Conservation (phyloP, 805 yeast genomes). For the Lachancea meyersii region DNA sequence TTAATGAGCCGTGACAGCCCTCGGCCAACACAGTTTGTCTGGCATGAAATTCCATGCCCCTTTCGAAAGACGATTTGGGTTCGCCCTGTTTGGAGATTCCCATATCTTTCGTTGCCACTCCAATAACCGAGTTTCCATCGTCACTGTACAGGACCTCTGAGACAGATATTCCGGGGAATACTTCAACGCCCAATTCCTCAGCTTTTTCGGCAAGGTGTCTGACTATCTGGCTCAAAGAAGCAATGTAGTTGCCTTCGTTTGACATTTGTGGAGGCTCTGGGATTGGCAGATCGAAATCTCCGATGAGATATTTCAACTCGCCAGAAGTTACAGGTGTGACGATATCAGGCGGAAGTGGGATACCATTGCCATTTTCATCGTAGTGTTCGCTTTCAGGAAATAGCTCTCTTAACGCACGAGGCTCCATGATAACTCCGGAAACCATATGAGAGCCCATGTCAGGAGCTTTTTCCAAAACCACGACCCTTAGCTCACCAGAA, state of each 20-base stretch:
- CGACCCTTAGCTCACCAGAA: conserved; percentile 67
- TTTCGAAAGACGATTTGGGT: conserved; percentile 80
- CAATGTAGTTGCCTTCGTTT: conserved; percentile 80
- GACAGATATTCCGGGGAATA: conserved; percentile 87
- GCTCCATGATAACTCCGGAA: conserved; percentile 93
- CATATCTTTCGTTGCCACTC: conserved; percentile 92
- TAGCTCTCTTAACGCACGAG: conserved; percentile 77
- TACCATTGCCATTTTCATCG: conserved; percentile 47
- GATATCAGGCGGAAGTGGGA: conserved; percentile 72
- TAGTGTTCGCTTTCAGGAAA: conserved; percentile 60
- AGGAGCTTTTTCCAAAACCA: conserved; percentile 85
- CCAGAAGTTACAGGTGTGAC: conserved; percentile 73
- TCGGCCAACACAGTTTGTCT: conserved; percentile 86
- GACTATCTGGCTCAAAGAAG: conserved; percentile 73
- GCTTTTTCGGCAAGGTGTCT: conserved; percentile 82
- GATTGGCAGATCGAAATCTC: conserved; percentile 54
- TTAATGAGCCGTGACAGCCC: conserved; percentile 96
- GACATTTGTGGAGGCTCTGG: conserved; percentile 93
- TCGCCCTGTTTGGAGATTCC: conserved; percentile 71
- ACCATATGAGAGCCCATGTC: conserved; percentile 91
- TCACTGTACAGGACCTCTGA: conserved; percentile 63
- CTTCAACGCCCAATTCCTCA: conserved; percentile 87
- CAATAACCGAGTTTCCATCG: conserved; percentile 54
- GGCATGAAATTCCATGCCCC: conserved; percentile 96
- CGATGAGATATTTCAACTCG: conserved; percentile 63